phyloP scores from a whole-genome alignment of 768 basidiomycete genomes.

The Tricholoma terreum region DNA sequence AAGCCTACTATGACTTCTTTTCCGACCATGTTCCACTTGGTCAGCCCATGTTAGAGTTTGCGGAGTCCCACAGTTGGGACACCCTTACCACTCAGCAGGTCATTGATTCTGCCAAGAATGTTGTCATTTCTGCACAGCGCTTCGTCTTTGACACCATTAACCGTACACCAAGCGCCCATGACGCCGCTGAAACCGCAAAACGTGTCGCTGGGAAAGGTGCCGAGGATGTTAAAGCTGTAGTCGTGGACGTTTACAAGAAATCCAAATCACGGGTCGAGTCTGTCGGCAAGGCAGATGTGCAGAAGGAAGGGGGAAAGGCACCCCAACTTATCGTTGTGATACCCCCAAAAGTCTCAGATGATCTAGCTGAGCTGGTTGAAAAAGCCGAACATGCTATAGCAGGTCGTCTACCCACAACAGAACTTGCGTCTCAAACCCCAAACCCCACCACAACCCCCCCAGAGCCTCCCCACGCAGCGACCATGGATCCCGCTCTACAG shows the following conservation, averaged over 20 bases:
- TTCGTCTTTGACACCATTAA: conserved; percentile 52
- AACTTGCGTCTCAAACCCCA: conserved; percentile 21
- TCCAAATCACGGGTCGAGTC: conserved; percentile 44
- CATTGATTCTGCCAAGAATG: conserved; percentile 49
- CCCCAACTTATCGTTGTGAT: conserved; percentile 15
- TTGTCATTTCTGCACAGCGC: conserved; percentile 45
- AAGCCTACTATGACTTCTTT: conserved; percentile 84
- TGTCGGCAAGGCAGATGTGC: conserved; percentile 33
- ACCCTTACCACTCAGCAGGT: conserved; percentile 61
- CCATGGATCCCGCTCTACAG: neutral
- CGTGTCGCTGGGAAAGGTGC: conserved; percentile 31
- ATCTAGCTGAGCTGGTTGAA: conserved; percentile 61
- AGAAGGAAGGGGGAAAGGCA: conserved; percentile 40
- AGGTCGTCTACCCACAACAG: conserved; percentile 33
- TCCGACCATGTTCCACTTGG: conserved; percentile 76
- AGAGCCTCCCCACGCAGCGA: neutral
- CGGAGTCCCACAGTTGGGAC: conserved; percentile 79
- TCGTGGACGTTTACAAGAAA: conserved; percentile 38
- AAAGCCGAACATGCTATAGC: conserved; percentile 73
- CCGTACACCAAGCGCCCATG: conserved; percentile 33
- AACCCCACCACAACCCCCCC: conserved; percentile 8
- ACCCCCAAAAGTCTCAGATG: conserved; percentile 50
- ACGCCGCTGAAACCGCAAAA: conserved; percentile 32
- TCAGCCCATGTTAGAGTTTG: conserved; percentile 73
- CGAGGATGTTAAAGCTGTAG: conserved; percentile 38